Base-by-base conservation (phyloP, 495 filamentous ascomycete species). In the Penicillium chermesinum region DNA sequence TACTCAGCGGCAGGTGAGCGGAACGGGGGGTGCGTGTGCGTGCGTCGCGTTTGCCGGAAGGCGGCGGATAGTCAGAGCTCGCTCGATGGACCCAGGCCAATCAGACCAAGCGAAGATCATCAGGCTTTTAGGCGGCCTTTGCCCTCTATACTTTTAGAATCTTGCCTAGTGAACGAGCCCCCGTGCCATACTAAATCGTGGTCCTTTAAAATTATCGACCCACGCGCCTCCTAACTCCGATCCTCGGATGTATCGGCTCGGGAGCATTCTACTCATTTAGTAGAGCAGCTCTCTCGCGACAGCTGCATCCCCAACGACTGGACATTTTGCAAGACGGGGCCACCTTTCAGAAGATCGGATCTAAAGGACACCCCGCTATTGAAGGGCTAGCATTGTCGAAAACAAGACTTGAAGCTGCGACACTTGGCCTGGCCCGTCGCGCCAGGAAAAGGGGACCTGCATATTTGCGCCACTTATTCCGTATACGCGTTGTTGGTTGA, bases 241-340 rank as follows among this genome's bases (percentile, higher is more conserved):
- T n/a, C n/a, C n/a, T n/a, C n/a, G n/a, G n/a, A n/a, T n/a, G n/a
- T n/a, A n/a, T n/a, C n/a, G n/a, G n/a, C n/a, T n/a, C n/a, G n/a
- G n/a, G n/a, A n/a, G n/a, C n/a, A n/a, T n/a, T n/a, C n/a, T n/a
- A n/a, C n/a, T n/a, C n/a, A n/a, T n/a, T 10, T 30, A 10, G 25
- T 30, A 30, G 25, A 5, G 10, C 5, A 30, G 25, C 4, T 10
- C 10, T 30, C 5, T 30, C 5, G 25, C 25, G 10, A 30, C 25
- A 5, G 10, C 5, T 30, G 25, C 25, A 10, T 30, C 25, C 25
- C 25, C 4, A 4, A 78, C 65, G 3, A 73, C 71, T 0, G 75
- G 67, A 53, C 70, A 67, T 30, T 63, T 52, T 77, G 73, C 22
- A 77, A 63, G 14, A 77, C 65, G 14, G n/a, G n/a, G 77, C 53